Evolutionary conservation across 2,329 filamentous ascomycete genomes (phyloP).

Genomic region (Aspergillus clavatus): DNA sequence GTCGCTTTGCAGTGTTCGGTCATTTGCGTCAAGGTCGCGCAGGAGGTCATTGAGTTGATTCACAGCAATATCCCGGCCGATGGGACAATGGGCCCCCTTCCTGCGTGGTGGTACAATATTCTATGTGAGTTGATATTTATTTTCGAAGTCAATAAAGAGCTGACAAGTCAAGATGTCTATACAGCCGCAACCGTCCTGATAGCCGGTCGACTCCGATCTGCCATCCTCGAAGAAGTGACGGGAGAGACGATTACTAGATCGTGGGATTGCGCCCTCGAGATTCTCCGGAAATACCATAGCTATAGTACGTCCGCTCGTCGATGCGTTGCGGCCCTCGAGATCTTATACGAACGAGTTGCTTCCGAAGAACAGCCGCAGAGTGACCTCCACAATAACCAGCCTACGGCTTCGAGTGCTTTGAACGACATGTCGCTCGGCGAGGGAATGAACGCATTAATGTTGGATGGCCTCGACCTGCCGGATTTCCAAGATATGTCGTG

Average conservation of each 20-base stretch:
- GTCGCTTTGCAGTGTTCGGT: constrained; percentile 33
- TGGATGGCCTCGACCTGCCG: constrained; percentile 24
- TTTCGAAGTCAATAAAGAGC: not conserved
- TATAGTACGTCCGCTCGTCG: constrained; percentile 30
- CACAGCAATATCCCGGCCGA: constrained; percentile 25
- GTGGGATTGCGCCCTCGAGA: constrained; percentile 27
- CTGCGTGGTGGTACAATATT: constrained; percentile 38
- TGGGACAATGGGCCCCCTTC: constrained; percentile 25
- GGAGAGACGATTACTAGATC: constrained; percentile 21
- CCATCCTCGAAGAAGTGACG: constrained; percentile 23
- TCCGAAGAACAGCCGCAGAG: constrained; percentile 13
- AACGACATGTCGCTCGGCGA: constrained; percentile 26
- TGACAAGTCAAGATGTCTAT: constrained; percentile 28
- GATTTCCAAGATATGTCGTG: constrained; percentile 35
- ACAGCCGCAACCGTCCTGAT: constrained; percentile 34
- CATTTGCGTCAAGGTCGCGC: constrained; percentile 33
- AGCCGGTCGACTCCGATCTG: constrained; percentile 27
- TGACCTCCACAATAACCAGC: constrained; percentile 2
- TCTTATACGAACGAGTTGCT: constrained; percentile 26
- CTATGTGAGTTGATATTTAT: constrained; percentile 22
- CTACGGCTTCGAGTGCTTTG: constrained; percentile 2
- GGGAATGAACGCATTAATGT: constrained; percentile 20
- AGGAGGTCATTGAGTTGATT: constrained; percentile 30
- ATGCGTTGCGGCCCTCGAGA: constrained; percentile 30
- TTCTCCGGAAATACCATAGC: constrained; percentile 28